Base-by-base conservation (phyloP, 805 yeast species). In the Wickerhamomyces chambardii region DNA sequence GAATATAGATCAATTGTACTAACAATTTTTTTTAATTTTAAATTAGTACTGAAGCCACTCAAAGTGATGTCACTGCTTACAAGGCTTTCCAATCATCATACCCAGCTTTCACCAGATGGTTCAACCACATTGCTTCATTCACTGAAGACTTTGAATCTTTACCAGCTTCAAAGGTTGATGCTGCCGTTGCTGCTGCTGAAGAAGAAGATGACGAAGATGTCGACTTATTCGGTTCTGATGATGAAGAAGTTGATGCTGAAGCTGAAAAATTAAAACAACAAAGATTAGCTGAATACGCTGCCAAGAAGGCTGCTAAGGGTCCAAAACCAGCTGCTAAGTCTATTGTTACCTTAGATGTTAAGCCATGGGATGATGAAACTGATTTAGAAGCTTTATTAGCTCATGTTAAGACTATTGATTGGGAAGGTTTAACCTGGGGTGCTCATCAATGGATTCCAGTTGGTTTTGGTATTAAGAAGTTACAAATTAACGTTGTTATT, bases 351-450 rank as follows among this genome's bases (percentile, higher is more conserved):
- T 61, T 92, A 56, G 98, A 92, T 56, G 95, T 92, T 56, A 92
- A 92, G 81, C 97, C 97, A 72, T 92, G 99, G 99, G 98, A 92
- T 69, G 98, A 92, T 61, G 97, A 92, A 77, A 92, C 99, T 54
- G 81, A 90, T 63, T 75, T 92, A 63, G 95, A 92, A 45, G 81
- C 80, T 66, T 62, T 92, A 70, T 66, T 85, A 53, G 89, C 82
- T 45, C 76, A 78, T 68, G 96, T 87, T 59, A 89, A 86, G 78
- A 59, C 74, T 53, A 67, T 90, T 55, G 84, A 78, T 63, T 66
- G 66, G 70, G 98, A 92, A 32, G 99, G 99, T 79, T 80, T 92
- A 61, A 68, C 66, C 49, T 92, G 98, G 98, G 99, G 99, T 84
- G 96, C 89, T 58, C 81, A 73, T 77, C 89, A 82, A 72, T 87